phyloP scores from a whole-genome alignment of 2,329 filamentous ascomycete genomes.

The Sporothrix pallida region DNA sequence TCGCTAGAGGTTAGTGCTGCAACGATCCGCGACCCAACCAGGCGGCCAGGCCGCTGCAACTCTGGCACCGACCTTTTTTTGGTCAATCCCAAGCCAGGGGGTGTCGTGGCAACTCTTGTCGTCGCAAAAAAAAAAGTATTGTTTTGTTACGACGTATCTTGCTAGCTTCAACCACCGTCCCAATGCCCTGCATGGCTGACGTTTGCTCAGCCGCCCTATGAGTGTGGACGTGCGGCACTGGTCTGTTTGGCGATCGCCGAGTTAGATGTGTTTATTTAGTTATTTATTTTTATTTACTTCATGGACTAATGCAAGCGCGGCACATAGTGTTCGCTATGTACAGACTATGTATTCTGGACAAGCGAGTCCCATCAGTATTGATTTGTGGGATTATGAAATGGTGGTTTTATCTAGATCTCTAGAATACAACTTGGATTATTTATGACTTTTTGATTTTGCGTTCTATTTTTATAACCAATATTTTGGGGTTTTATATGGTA shows the following conservation, averaged over 20 bases:
- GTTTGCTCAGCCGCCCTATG: constrained; percentile 5
- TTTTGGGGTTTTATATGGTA: no score
- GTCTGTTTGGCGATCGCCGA: constrained; percentile 10
- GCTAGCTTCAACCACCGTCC: background rate
- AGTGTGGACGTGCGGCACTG: background rate
- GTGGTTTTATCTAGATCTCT: no score
- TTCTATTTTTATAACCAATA: no score
- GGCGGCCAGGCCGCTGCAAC: constrained; percentile 17
- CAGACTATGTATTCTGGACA: constrained; percentile 3
- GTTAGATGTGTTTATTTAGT: background rate
- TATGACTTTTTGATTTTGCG: no score
- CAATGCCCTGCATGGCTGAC: constrained; percentile 9
- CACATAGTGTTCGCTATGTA: constrained; percentile 9
- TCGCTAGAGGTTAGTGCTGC: constrained; percentile 22
- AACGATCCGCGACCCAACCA: constrained; percentile 25
- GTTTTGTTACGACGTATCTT: background rate
- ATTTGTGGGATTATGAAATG: background rate
- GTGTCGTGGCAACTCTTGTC: background rate
- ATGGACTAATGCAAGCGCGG: constrained; percentile 22
- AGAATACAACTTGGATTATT: no score
- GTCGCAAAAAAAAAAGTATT: background rate
- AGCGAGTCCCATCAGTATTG: background rate
- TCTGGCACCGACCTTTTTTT: constrained; percentile 14
- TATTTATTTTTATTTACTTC: no score
- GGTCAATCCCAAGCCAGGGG: background rate